phyloP scores from a whole-genome alignment of 2,329 filamentous ascomycete species.

The Epichloe coenophiala region DNA sequence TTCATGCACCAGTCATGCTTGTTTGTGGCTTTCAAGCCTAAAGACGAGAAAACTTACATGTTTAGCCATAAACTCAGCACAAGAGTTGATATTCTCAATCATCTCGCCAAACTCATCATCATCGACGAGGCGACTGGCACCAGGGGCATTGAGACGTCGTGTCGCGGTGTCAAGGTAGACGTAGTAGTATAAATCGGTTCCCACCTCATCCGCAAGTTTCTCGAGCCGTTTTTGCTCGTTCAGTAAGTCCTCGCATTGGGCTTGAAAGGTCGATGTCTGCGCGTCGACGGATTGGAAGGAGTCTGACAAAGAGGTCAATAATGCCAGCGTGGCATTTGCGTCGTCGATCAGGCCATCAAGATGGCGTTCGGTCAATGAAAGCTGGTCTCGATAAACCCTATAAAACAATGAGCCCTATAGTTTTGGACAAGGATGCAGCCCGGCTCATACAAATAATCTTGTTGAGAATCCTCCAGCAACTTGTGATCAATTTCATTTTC shows the following conservation, averaged over 20 bases:
- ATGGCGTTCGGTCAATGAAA: slow-evolving; percentile 68
- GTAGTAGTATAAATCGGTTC: slow-evolving; percentile 88
- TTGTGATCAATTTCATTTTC: slow-evolving; percentile 41
- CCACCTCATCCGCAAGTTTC: slow-evolving; percentile 68
- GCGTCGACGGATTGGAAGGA: slow-evolving; percentile 80
- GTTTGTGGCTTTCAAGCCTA: neutral
- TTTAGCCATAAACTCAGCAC: slow-evolving; percentile 80
- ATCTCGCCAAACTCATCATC: slow-evolving; percentile 79
- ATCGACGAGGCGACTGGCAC: slow-evolving; percentile 73
- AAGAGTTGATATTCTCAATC: slow-evolving; percentile 74
- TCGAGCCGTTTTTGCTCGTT: slow-evolving; percentile 69
- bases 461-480: slow-evolving; percentile 69
- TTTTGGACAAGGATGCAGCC: too few relatives aligned
- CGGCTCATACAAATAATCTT: slow-evolving; percentile 62
- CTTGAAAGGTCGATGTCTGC: slow-evolving; percentile 86
- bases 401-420: slow-evolving; percentile 13
- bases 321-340: slow-evolving; percentile 59
- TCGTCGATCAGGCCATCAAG: slow-evolving; percentile 66
- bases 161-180: slow-evolving; percentile 86
- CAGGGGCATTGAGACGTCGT: slow-evolving; percentile 78
- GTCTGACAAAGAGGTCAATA: slow-evolving; percentile 66
- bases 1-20: neutral
- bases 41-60: slow-evolving; percentile 43
- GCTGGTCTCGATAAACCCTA: slow-evolving; percentile 68
- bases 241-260: slow-evolving; percentile 79